phyloP scores from a whole-genome alignment of 129 eudicot species.

The Mikania micrantha region DNA sequence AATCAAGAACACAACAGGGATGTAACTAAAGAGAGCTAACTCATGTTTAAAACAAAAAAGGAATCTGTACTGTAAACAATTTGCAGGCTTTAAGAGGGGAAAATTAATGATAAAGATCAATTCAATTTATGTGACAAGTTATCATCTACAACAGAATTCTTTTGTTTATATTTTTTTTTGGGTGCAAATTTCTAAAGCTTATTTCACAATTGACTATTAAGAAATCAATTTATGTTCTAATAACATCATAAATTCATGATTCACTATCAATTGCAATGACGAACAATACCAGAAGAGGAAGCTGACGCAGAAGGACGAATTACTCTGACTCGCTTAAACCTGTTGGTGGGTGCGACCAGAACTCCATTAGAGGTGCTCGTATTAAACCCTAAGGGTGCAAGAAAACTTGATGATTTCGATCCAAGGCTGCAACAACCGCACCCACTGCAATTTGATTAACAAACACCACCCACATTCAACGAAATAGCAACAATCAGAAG shows the following conservation, averaged over 20 bases:
- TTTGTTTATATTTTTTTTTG: background rate
- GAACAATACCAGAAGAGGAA: conserved; percentile 27
- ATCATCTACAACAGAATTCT: background rate
- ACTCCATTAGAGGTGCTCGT: conserved; percentile 20
- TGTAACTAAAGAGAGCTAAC: background rate
- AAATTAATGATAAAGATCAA: background rate
- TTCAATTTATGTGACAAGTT: background rate
- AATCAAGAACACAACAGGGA: background rate
- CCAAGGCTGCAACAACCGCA: conserved; percentile 38
- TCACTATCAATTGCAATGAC: background rate
- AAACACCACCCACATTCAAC: background rate
- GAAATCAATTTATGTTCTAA: background rate
- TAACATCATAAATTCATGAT: background rate
- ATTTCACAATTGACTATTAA: background rate
- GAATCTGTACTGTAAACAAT: background rate
- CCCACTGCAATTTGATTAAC: conserved; percentile 31
- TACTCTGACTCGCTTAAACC: conserved; percentile 17
- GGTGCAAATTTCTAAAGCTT: background rate
- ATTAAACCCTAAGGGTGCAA: conserved; percentile 24
- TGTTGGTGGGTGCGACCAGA: conserved; percentile 4
- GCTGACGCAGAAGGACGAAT: conserved; percentile 34
- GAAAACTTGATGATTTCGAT: conserved; percentile 52
- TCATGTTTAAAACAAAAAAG: background rate
- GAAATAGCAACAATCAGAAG: background rate
- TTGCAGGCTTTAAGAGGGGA: background rate